Evolutionary conservation across 352 stramenopile species (phyloP), one percentile per base, ranked within the genome.

Genomic region (Aphanomyces cochlioides): DNA sequence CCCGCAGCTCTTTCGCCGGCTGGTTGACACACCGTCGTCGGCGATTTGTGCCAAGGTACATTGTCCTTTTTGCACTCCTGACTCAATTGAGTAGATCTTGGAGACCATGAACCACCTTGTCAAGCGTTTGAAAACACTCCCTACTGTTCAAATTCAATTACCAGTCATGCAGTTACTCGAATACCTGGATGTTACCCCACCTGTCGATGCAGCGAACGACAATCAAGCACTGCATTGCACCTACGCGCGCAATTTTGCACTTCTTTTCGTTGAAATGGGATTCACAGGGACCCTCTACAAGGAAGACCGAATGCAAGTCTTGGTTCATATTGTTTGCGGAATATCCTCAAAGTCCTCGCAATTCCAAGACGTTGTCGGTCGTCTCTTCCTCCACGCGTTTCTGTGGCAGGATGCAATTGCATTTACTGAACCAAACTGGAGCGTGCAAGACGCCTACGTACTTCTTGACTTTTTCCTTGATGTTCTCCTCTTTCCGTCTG

Each of bases 231-330:
- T 61, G 2, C 76, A 79, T 6, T 87, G 78, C 10, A 77, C 79
- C 12, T 90, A 89, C 34, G 77, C 86, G 28, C 78, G 80, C 68
- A 91, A 87, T 64, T 79, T 94, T 72, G 77, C 83, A 3, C 78
- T 90, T 28, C 74, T 92, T 47, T 94, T 94, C 61, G 81, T 94
- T 36, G 85, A 93, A 69, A 73, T 90, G 70, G 86, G 86, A 4
- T 93, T 93, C 57, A 43, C 75, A 37, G 3, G 54, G 0, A 78
- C 74, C 3, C 81, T 78, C 15, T 77, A 80, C 15, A 39, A 38
- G 0, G 80, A 90, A 8, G 74, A 90, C 8, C 75, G 82, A 56
- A 73, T 72, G 1, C 61, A 37, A 5, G 77, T 88, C 4, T 71
- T 93, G 28, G 65, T 72, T 4, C 41, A 53, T 21, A 72, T 87